Evolutionary conservation across 2,329 filamentous ascomycete genomes (phyloP), one percentile per base, ranked within the genome.

Genomic region (Emydomyces testavorans): DNA sequence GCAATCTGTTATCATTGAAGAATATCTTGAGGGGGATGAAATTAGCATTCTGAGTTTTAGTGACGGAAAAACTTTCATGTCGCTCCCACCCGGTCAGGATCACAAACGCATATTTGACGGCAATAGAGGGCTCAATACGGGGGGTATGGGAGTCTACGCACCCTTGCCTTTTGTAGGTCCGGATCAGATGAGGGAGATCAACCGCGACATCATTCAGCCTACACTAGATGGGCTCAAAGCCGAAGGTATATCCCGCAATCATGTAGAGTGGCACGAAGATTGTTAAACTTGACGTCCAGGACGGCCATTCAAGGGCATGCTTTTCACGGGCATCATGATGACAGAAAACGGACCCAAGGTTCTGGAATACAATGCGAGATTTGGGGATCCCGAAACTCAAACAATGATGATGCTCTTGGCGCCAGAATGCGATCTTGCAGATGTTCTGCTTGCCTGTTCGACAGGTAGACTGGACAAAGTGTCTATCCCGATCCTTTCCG

Each of bases 61-160:
- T 60, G 92, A 98, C 62, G 92, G 90, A 45, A 82, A 84, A 62
- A 82, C 82, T 1, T 84, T 93, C 62, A 77, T 78, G 61, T 87
- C 83, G 7, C 73, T 96, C 7, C 89, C 89, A 5, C 82, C 90
- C 0, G 89, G 89, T 1, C 92, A 96, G 66, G 92, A 96, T 65
- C 92, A 98, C 73, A 96, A 96, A 76, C 79, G 88, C 52, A 88
- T 93, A 54, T 85, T 83, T 45, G 90, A 96, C 60, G 85, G 85
- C 47, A 89, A 96, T 62, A 75, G 78, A 41, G 90, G 90, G 1
- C 85, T 88, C 24, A 96, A 95, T 69, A 96, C 90, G 1, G 90
- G 90, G 50, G 90, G 90, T 35, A 96, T 96, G 90, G 90, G 92
- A 45, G 94, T 88, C 62, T 96, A 96, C 66, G 88, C 89, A n/a